Evolutionary conservation across 2,329 filamentous ascomycete genomes (phyloP), one percentile per base, ranked within the genome.

Genomic region (Pestalotiopsis sp.): DNA sequence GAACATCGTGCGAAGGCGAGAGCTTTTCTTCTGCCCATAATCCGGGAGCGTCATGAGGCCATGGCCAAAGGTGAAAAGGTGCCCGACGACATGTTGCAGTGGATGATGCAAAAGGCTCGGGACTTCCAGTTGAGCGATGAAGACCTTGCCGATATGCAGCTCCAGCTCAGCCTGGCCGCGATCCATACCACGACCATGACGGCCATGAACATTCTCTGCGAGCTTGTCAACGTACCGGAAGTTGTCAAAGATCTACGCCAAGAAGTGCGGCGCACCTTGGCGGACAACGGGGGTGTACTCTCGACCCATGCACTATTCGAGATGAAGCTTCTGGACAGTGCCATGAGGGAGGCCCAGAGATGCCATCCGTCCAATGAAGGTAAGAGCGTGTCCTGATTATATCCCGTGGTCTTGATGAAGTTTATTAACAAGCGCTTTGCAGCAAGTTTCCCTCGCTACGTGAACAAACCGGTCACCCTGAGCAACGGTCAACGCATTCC

Each of bases 161-260:
- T 86, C 4, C 74, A 74, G 0, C 71, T 86, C 17, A 83, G 78
- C 57, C 81, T 87, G 70, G 84, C 84, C 0, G 81, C 85, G 1
- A 86, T 88, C 39, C 83, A 86, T 69, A 86, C 84, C 0, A 87
- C 84, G 0, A 81, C 82, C 0, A 65, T 82, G 62, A 80, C 82
- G 0, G 68, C 81, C 0, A 31, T 31, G 27, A 31, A 31, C 27
- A 84, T 82, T 0, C 86, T 78, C 69, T 72, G 80, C 82, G 70
- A 70, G 80, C 72, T 9, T n/a, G 14, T 52, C 20, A 0, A 52
- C 45, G 20, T 31, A 31, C 86, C 86, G 0, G 82, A 87, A 39
- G 77, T 85, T 67, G 74, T 86, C 23, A 76, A 84, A 2, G 81
- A 84, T 14, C 76, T 89, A 0, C 84, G 87, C 1, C 78, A 85